These are phyloP conservation scores for Berberis thunbergii DNA, from an alignment of 164 flowering plant species.

Conservation along the genomic window DNA sequence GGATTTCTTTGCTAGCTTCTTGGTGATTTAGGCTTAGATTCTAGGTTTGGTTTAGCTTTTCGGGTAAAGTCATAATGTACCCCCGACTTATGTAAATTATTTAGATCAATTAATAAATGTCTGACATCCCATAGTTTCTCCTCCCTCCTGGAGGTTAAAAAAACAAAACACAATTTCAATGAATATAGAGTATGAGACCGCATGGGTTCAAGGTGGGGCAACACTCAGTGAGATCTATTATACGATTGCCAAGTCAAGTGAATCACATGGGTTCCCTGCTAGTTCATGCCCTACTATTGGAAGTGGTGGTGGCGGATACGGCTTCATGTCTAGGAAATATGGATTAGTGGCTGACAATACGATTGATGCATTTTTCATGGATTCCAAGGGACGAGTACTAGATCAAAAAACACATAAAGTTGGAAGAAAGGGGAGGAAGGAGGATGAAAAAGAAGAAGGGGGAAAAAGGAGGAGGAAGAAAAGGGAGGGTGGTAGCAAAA, in stretches of 20 bases:
- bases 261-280: slow-evolving; percentile 19
- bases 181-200: slow-evolving; percentile 12
- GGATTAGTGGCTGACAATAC: slow-evolving; percentile 26
- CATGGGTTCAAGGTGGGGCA: slow-evolving; percentile 28
- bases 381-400: slow-evolving; percentile 12
- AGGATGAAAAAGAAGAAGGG: too few species aligned
- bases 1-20: too few species aligned
- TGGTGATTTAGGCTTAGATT: too few species aligned
- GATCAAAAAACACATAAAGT: slow-evolving; percentile 3
- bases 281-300: slow-evolving; percentile 28
- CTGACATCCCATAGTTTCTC: too few species aligned
- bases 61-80: too few species aligned
- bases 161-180: slow-evolving; percentile 3
- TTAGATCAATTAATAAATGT: too few species aligned
- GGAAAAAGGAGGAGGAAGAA: too few species aligned
- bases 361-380: slow-evolving; percentile 17
- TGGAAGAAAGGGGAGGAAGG: too few species aligned
- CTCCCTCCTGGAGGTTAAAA: too few species aligned
- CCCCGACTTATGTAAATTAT: too few species aligned
- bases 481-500: too few species aligned
- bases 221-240: slow-evolving; percentile 25
- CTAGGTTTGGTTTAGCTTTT: too few species aligned
- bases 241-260: slow-evolving; percentile 14
- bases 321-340: slow-evolving; percentile 22
- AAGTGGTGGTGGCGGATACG: slow-evolving; percentile 28